A percentile compares a stretch with the other conserved stretches of the same genome.
phyloP scores from a whole-genome alignment of 768 basidiomycete species.

The Collybia mongolica region DNA sequence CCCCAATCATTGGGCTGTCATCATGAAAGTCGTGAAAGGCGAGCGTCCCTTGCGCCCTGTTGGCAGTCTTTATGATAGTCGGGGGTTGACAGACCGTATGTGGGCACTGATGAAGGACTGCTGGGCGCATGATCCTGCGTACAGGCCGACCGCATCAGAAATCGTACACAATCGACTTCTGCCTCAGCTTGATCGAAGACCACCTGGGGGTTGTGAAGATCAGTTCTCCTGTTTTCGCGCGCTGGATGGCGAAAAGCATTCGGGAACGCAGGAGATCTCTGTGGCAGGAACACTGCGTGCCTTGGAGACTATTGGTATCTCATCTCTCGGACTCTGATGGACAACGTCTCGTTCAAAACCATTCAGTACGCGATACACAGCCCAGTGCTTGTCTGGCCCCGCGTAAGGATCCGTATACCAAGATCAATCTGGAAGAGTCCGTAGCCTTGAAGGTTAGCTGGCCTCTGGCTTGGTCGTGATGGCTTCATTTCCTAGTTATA shows the following conservation, averaged over 20 bases:
- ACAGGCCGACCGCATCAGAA: slow-evolving; percentile 1
- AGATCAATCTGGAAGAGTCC: too few species aligned
- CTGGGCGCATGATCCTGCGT: slow-evolving; percentile 1
- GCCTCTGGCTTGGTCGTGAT: too few species aligned
- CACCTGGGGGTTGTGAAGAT: slow-evolving; percentile 4
- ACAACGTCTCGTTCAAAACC: not conserved
- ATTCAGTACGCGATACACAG: too few species aligned
- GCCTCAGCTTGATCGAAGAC: not conserved
- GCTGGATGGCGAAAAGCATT: not conserved
- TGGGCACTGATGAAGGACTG: slow-evolving; percentile 6
- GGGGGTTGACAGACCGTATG: slow-evolving; percentile 4
- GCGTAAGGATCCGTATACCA: too few species aligned
- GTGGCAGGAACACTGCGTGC: slow-evolving; percentile 1
- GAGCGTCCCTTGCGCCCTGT: slow-evolving; percentile 1
- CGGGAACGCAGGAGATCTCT: not conserved
- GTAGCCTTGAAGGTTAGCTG: too few species aligned
- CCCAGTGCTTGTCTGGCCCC: too few species aligned
- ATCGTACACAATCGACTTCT: not conserved
- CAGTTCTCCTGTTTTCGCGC: slow-evolving; percentile 3
- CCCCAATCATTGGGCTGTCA: slow-evolving; percentile 16
- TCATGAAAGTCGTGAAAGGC: slow-evolving; percentile 12
- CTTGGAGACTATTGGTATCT: slow-evolving; percentile 3
- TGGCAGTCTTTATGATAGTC: not conserved
- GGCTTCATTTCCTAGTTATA: too few species aligned
- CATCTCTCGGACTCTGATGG: not conserved